phyloP scores from a whole-genome alignment of 2,329 filamentous ascomycete genomes.

The Didymellaceae sp. region DNA sequence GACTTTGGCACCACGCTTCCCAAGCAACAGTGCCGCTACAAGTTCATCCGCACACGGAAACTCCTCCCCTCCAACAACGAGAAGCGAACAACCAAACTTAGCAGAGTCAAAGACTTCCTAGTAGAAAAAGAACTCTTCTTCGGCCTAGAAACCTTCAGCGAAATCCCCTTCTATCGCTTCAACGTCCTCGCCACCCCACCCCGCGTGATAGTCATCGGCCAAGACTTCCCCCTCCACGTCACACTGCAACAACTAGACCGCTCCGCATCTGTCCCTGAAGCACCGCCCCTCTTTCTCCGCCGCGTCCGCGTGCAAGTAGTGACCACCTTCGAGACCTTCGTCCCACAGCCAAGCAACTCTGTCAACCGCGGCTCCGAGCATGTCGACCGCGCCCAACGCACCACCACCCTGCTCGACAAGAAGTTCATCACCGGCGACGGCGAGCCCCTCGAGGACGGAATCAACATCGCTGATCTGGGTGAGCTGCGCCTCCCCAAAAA shows the following conservation, averaged over 20 bases:
- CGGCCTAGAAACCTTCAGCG: slow-evolving; percentile 24
- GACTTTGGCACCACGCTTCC: slow-evolving; percentile 22
- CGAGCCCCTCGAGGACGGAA: slow-evolving; percentile 24
- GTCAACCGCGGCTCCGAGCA: slow-evolving; percentile 10
- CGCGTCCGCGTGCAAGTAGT: slow-evolving; percentile 32
- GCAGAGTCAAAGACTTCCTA: slow-evolving; percentile 29
- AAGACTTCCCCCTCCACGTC: slow-evolving; percentile 23
- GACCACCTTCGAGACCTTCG: slow-evolving; percentile 21
- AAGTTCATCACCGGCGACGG: slow-evolving; percentile 24
- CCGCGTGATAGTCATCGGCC: slow-evolving; percentile 28
- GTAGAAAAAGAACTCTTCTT: slow-evolving; percentile 33
- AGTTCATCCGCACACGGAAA: slow-evolving; percentile 33
- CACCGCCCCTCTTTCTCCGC: slow-evolving; percentile 33
- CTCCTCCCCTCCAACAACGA: slow-evolving; percentile 27
- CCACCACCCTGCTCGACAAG: slow-evolving; percentile 24
- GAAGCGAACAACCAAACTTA: slow-evolving; percentile 24
- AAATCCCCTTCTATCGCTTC: slow-evolving; percentile 33
- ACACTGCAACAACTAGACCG: slow-evolving; percentile 34
- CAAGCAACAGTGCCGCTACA: slow-evolving; percentile 27
- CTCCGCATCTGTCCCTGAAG: slow-evolving; percentile 29
- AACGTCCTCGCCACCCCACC: slow-evolving; percentile 31
- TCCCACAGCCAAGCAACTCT: slow-evolving; percentile 17
- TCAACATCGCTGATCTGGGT: slow-evolving; percentile 19
- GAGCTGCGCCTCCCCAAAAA: slow-evolving; percentile 10
- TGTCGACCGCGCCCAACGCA: slow-evolving; percentile 15